Evolutionary conservation across 495 filamentous ascomycete species (phyloP), one percentile per base, ranked within the genome.

Genomic region (Staphylotrichum longicolle): DNA sequence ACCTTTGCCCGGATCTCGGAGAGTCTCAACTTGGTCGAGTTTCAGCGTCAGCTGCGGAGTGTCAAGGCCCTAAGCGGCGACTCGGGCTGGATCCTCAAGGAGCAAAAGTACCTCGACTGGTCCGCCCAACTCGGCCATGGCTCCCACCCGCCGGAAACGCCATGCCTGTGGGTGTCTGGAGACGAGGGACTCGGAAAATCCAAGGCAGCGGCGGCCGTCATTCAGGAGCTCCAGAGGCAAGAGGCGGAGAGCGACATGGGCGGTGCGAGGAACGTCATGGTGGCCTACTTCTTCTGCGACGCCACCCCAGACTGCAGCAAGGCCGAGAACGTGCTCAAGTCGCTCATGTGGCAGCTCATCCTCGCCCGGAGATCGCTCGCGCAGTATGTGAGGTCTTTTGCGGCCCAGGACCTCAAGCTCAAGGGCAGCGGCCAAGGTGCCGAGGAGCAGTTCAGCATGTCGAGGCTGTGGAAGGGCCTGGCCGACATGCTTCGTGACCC

Each of bases 381-480:
- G 42, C 42, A 45, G 42, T 45, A 45, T 6, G 42, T 45, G 2
- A n/a, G 42, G 42, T 45, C 42, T 0, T 45, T 45, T 45, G 42
- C 42, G 12, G 42, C 42, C 14, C 42, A 45, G 12, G 42, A 45
- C 42, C 5, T n/a, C 8, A 45, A 45, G 42, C 42, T 45, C 3
- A 45, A 45, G 42, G 42, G 42, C 42, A 45, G 42, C 12, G 42
- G 42, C 42, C 42, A 45, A n/a, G 42, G 42, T 45, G 42, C 42
- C 2, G 42, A 45, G 12, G 42, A 45, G 42, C 42, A 15, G 42
- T 45, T 45, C 42, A n/a, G 42, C 42, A 45, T 45, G 12, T 45
- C 42, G 12, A 45, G 42, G 12, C 12, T 45, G 42, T 45, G 42
- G 42, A 45, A 45, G 42, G 42, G 42, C 1, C 42, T 45, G 42